These are phyloP conservation scores for Cladobotryum protrusum DNA, from an alignment of 2,329 filamentous ascomycete genomes.

Conservation along the genomic window DNA sequence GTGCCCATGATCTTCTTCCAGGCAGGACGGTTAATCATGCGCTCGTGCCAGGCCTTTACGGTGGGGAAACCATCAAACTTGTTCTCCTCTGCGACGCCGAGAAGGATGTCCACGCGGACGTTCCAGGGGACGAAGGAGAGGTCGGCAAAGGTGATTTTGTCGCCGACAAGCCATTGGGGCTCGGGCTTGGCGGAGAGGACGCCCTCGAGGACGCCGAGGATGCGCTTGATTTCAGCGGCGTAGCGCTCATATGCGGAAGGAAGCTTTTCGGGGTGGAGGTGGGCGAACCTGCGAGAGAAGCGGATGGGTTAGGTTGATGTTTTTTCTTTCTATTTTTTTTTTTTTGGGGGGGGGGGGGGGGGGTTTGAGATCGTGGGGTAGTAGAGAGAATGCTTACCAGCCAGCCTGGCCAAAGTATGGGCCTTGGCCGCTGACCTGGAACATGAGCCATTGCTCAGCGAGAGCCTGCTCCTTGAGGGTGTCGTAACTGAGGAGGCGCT, in stretches of 20 bases:
- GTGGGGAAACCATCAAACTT: conserved; percentile 1
- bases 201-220: conserved; percentile 17
- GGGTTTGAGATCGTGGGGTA: background rate
- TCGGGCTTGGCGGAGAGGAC: conserved; percentile 5
- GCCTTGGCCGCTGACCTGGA: conserved; percentile 24
- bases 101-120: background rate
- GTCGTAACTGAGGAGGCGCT: conserved; percentile 10
- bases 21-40: background rate
- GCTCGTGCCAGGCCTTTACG: conserved; percentile 6
- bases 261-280: conserved; percentile 14
- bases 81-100: background rate
- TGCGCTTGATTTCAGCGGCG: conserved; percentile 19
- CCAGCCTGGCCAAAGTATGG: conserved; percentile 23
- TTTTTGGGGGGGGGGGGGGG: too few relatives aligned
- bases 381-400: conserved; percentile 12
- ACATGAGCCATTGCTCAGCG: conserved; percentile 18
- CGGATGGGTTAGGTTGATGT: too few relatives aligned
- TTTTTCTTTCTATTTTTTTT: too few relatives aligned
- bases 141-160: conserved; percentile 9
- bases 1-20: conserved; percentile 5
- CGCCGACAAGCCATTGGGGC: conserved; percentile 7
- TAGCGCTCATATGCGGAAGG: conserved; percentile 22
- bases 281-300: conserved; percentile 5
- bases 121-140: conserved; percentile 10
- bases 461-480: background rate